Evolutionary conservation across 805 yeast species (phyloP).

Genomic region (Kodamaea laetipori): DNA sequence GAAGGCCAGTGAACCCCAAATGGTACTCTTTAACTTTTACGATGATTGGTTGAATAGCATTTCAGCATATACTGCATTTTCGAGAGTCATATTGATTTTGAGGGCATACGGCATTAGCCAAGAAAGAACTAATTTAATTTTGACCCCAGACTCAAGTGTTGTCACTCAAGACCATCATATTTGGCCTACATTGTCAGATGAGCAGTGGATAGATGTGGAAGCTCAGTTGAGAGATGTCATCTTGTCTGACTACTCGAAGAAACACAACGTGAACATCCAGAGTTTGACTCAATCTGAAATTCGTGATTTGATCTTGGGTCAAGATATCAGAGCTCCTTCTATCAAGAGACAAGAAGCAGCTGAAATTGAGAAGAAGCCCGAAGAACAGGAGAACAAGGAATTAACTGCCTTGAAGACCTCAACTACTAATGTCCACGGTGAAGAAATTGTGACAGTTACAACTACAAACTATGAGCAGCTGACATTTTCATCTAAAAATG

Average conservation of each 20-base stretch:
- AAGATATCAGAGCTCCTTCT: conserved; percentile 89
- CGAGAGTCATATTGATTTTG: conserved; percentile 78
- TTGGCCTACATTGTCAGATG: conserved; percentile 90
- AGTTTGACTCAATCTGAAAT: conserved; percentile 92
- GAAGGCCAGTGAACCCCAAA: conserved; percentile 88
- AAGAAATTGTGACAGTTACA: conserved; percentile 91
- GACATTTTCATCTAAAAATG: conserved; percentile 78
- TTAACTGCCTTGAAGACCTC: conserved; percentile 78
- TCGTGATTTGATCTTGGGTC: conserved; percentile 91
- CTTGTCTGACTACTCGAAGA: conserved; percentile 78
- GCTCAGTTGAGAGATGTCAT: conserved; percentile 85
- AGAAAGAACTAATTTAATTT: conserved; percentile 72
- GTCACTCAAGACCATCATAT: conserved; percentile 76
- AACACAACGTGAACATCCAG: conserved; percentile 81
- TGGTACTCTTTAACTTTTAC: conserved; percentile 86
- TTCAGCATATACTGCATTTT: conserved; percentile 91
- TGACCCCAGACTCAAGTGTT: conserved; percentile 73
- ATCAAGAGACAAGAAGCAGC: conserved; percentile 82
- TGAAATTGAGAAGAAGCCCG: conserved; percentile 57
- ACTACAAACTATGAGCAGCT: conserved; percentile 87
- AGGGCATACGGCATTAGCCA: conserved; percentile 78
- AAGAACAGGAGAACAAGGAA: conserved; percentile 49
- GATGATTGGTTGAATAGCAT: conserved; percentile 90
- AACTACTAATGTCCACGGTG: conserved; percentile 92
- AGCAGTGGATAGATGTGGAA: conserved; percentile 92